phyloP scores from a whole-genome alignment of 331 rosid genomes.

The Dryas integrifolia region DNA sequence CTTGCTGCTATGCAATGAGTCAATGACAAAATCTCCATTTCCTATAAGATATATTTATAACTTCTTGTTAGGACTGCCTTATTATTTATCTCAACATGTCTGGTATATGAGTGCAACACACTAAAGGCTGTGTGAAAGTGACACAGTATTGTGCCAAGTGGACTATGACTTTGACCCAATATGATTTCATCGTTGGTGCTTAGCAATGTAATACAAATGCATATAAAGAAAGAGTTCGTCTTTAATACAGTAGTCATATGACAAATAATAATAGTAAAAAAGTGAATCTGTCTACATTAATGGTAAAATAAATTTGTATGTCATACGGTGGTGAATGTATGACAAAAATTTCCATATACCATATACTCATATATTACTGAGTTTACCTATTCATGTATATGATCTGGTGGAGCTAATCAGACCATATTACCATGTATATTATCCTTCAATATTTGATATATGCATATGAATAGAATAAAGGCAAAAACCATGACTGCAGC shows the following conservation, averaged over 20 bases:
- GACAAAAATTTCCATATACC: no score
- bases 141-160: conserved; percentile 26
- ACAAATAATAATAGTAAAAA: no score
- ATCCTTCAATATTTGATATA: conserved; percentile 25
- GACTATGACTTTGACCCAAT: conserved; percentile 6
- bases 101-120: neutral
- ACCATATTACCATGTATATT: neutral
- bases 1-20: neutral
- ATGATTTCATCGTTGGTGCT: conserved; percentile 5
- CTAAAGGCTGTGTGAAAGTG: neutral
- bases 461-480: conserved; percentile 22
- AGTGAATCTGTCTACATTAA: no score
- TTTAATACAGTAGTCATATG: no score
- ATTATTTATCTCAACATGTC: neutral
- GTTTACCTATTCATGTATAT: no score
- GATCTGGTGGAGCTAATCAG: no score
- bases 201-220: neutral
- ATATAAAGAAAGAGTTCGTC: no score
- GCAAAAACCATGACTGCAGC: conserved; percentile 26
- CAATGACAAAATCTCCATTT: conserved; percentile 23
- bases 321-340: no score
- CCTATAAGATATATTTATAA: neutral
- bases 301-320: no score
- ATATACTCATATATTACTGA: no score
- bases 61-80: neutral